Evolutionary conservation across 345 rosid genomes (phyloP), one percentile per base, ranked within the genome.

Genomic region (Citrus medica): DNA sequence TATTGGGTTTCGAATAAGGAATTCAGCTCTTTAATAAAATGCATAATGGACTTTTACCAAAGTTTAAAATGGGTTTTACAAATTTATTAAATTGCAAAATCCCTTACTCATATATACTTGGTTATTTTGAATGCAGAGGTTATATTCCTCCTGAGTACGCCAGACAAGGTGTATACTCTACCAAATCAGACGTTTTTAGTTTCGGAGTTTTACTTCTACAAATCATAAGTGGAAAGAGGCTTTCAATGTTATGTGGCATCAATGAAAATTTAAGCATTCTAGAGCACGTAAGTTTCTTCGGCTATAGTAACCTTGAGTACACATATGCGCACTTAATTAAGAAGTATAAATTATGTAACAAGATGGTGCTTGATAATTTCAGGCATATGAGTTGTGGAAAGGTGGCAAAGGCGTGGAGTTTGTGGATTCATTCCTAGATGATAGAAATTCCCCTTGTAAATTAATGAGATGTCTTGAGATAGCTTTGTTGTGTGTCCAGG

Each of bases 131-230:
- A 38, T 82, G 79, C 84, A 84, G 90, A n/a, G 87, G 89, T 17
- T 86, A 84, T 25, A 70, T 84, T 78, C 88, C 89, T 28, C 88
- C 89, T 7, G 89, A 87, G 70, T 87, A 84, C 22, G 89, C 78
- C 4, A 77, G 33, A 21, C 71, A 58, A 10, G 88, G 92, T 10
- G 71, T 69, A 32, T 89, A 84, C 74, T 84, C 90, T 4, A 82
- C 71, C 70, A 40, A 35, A 13, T 72, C 27, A 8, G 64, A 72
- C 35, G 65, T 72, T 32, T 72, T 55, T 33, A 72, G 75, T 9
- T 9, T 72, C 0, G 75, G 75, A 4, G 17, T 72, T 72, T 42
- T 72, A 22, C 75, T 72, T 72, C 32, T 72, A 1, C 32, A 33
- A 46, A 72, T 72, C 8, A 33, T 72, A 30, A 72, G 75, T 72